These are phyloP conservation scores for Botrytis medusae DNA, from an alignment of 2,329 filamentous ascomycete species.

Conservation along the genomic window DNA sequence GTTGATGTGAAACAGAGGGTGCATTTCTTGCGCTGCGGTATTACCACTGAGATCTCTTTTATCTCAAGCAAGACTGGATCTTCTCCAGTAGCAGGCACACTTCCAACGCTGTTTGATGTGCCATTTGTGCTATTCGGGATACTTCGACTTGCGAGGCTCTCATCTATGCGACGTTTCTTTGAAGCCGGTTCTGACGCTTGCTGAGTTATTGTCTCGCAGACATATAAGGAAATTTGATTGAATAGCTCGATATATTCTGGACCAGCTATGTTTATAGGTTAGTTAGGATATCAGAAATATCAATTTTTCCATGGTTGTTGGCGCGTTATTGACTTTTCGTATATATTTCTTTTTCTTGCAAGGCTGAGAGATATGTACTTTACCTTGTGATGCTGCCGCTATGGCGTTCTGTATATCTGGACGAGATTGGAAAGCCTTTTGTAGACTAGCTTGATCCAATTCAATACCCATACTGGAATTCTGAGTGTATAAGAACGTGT, in stretches of 20 bases:
- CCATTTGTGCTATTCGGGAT: slow-evolving; percentile 31
- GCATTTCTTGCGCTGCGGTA: slow-evolving; percentile 68
- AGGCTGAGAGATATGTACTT: slow-evolving; percentile 26
- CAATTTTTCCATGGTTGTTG: neutral
- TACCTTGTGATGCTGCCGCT: slow-evolving; percentile 38
- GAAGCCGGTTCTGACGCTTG: slow-evolving; percentile 33
- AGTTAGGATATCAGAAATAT: neutral
- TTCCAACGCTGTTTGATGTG: slow-evolving; percentile 19
- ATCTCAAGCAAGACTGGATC: slow-evolving; percentile 59
- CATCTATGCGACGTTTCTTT: slow-evolving; percentile 40
- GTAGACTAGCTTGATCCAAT: slow-evolving; percentile 37
- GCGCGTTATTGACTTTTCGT: slow-evolving; percentile 2
- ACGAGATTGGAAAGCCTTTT: slow-evolving; percentile 38
- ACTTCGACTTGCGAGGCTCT: slow-evolving; percentile 31
- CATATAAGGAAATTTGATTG: slow-evolving; percentile 39
- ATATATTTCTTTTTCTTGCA: slow-evolving; percentile 14
- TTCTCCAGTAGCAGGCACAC: slow-evolving; percentile 38
- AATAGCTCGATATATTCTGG: slow-evolving; percentile 40
- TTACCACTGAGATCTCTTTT: slow-evolving; percentile 65
- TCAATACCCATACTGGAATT: slow-evolving; percentile 30
- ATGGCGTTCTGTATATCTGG: slow-evolving; percentile 39
- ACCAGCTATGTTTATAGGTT: slow-evolving; percentile 27
- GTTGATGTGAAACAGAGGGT: slow-evolving; percentile 61
- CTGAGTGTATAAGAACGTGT: neutral
- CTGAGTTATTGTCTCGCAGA: slow-evolving; percentile 29